A percentile compares a stretch with the other conserved stretches of the same genome.
Evolutionary conservation across 2,329 filamentous ascomycete genomes (phyloP).

Genomic region (Claviceps maximensis): DNA sequence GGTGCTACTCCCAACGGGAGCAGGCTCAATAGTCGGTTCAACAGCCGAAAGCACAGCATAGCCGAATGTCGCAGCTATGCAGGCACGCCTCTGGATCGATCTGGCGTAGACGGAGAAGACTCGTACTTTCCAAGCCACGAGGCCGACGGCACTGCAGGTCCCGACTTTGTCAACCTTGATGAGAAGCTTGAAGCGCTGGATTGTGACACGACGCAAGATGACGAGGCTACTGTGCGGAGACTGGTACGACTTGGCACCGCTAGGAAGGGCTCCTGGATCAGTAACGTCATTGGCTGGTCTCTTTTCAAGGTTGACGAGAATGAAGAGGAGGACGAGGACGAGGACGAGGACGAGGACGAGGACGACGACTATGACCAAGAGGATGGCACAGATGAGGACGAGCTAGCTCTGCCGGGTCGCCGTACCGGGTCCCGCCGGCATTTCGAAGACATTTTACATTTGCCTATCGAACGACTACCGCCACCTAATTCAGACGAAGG

Average conservation of each 20-base stretch:
- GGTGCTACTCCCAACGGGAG: constrained; percentile 26
- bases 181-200: constrained; percentile 44
- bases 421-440: constrained; percentile 23
- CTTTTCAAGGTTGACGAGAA: constrained; percentile 50
- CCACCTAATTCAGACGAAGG: constrained; percentile 40
- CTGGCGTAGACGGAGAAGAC: constrained; percentile 22
- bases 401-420: constrained; percentile 15
- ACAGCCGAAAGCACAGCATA: constrained; percentile 28
- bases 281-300: constrained; percentile 44
- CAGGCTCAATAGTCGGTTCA: constrained; percentile 34
- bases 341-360: constrained; percentile 25
- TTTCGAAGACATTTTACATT: constrained; percentile 27
- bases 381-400: constrained; percentile 14
- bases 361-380: constrained; percentile 13
- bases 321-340: constrained; percentile 35
- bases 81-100: constrained; percentile 30
- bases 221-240: constrained; percentile 45
- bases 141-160: constrained; percentile 32
- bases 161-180: constrained; percentile 51
- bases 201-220: constrained; percentile 35
- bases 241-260: constrained; percentile 40
- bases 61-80: constrained; percentile 24
- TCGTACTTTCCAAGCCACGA: constrained; percentile 28
- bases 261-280: constrained; percentile 45
- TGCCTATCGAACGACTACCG: constrained; percentile 33